Conservation (phyloP, 2,329 filamentous ascomycete genomes). For the Aspergillus novofumigatus region DNA sequence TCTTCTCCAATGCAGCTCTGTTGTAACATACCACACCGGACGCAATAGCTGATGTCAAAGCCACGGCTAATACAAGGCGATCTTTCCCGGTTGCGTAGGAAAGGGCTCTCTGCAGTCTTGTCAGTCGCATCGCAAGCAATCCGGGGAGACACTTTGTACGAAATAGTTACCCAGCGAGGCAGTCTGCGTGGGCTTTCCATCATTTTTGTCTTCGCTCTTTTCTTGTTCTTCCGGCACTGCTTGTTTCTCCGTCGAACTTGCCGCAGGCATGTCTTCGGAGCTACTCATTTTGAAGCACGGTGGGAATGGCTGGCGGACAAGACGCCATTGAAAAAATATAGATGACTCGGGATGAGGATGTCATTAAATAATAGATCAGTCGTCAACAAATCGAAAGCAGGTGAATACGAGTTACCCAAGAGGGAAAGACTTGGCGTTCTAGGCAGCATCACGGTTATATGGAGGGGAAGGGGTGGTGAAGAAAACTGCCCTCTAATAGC, state of each 20-base stretch:
- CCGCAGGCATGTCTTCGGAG: not conserved
- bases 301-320: not conserved
- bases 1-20: not conserved
- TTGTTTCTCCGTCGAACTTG: not conserved
- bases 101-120: not conserved
- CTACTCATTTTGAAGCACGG: not conserved
- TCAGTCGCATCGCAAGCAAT: not conserved
- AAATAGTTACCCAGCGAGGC: not conserved
- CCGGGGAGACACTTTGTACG: not conserved
- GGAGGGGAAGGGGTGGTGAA: too few species aligned
- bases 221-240: not conserved
- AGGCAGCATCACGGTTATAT: not conserved
- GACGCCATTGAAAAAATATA: too few species aligned
- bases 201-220: not conserved
- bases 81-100: not conserved
- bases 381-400: not conserved
- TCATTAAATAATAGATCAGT: not conserved
- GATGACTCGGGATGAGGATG: not conserved
- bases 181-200: not conserved
- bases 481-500: too few species aligned
- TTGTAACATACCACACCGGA: conserved; percentile 24
- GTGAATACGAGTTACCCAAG: not conserved
- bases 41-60: conserved; percentile 16
- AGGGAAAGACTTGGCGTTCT: not conserved
- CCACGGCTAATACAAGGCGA: not conserved